phyloP scores from a whole-genome alignment of 2,329 filamentous ascomycete species.

The Colletotrichum viniferum region DNA sequence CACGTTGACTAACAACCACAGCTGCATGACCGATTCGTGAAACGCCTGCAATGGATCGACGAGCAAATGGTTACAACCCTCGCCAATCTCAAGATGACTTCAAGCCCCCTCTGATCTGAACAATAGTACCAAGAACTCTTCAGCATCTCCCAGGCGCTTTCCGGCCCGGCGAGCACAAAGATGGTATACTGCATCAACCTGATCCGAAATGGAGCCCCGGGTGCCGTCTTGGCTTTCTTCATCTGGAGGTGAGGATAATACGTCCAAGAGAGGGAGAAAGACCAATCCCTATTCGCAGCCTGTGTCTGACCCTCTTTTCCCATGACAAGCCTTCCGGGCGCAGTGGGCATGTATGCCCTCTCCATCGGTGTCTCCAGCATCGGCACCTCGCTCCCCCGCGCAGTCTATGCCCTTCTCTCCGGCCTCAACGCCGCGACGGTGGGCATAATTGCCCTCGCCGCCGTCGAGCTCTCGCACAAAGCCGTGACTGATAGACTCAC shows the following conservation, averaged over 20 bases:
- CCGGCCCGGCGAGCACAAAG: conserved; percentile 69
- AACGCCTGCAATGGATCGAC: conserved; percentile 64
- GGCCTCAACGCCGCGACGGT: conserved; percentile 71
- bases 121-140: conserved; percentile 71
- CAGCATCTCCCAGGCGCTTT: conserved; percentile 66
- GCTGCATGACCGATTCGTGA: conserved; percentile 65
- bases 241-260: conserved; percentile 55
- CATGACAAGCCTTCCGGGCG: conserved; percentile 61
- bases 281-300: not conserved
- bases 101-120: not conserved
- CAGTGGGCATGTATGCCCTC: conserved; percentile 67
- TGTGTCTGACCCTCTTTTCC: not conserved
- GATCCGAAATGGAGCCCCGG: conserved; percentile 61
- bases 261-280: not conserved
- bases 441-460: conserved; percentile 70
- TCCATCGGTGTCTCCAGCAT: conserved; percentile 65
- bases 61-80: conserved; percentile 57
- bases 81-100: not conserved
- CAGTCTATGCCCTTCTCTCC: conserved; percentile 68
- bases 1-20: conserved; percentile 18
- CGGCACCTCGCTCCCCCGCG: conserved; percentile 55
- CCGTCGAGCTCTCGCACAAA: conserved; percentile 66
- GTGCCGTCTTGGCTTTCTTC: conserved; percentile 61
- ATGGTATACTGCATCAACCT: conserved; percentile 68
- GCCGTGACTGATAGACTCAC: conserved; percentile 67